Conservation (phyloP, 495 filamentous ascomycete genomes). For the Penicillium ochrochloron region DNA sequence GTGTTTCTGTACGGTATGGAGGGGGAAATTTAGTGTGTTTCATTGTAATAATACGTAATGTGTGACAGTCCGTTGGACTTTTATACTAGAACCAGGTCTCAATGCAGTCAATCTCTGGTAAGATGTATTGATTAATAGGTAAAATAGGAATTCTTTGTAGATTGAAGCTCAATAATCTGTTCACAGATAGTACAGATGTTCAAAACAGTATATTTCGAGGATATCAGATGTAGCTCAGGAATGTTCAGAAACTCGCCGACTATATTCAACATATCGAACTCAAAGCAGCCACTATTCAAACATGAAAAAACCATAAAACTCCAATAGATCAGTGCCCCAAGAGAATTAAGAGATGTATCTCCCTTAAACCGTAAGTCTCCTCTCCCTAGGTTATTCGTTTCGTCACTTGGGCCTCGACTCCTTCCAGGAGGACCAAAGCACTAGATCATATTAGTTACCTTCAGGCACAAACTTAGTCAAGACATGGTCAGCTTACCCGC, state of each 20-base stretch:
- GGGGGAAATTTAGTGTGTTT: not conserved
- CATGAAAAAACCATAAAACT: not conserved
- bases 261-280: not conserved
- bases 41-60: constrained; percentile 6
- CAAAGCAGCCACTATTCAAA: not conserved
- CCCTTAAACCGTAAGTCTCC: not conserved
- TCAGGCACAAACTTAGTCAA: too few species aligned
- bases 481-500: not conserved
- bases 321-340: too few species aligned
- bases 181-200: not conserved
- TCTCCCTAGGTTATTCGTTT: not conserved
- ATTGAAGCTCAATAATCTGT: too few species aligned
- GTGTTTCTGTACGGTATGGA: constrained; percentile 19
- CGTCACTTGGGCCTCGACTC: not conserved
- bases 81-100: not conserved
- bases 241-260: not conserved
- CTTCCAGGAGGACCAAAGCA: constrained; percentile 4
- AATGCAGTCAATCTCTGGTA: not conserved
- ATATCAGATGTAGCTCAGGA: not conserved
- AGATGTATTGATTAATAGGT: not conserved
- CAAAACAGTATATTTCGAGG: not conserved
- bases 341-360: not conserved
- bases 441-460: not conserved
- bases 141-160: too few species aligned
- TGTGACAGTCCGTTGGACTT: not conserved